phyloP scores from a whole-genome alignment of 495 filamentous ascomycete species.

The Podospora pseudocomata region DNA sequence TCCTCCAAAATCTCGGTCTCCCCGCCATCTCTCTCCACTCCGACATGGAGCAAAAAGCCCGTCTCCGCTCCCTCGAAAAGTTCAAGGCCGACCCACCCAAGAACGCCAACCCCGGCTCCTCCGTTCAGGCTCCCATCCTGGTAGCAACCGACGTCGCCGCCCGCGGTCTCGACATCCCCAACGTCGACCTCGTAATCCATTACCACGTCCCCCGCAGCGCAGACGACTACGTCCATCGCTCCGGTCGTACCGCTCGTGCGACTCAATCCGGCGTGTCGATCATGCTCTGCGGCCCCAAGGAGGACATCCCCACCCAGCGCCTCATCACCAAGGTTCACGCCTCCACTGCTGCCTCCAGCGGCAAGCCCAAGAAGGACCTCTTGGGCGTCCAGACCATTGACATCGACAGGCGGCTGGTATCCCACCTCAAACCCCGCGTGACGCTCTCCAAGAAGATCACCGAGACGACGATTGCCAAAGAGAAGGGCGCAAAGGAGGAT shows the following conservation, averaged over 20 bases:
- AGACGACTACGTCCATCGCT: slow-evolving; percentile 92
- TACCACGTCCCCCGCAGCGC: slow-evolving; percentile 92
- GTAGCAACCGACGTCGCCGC: slow-evolving; percentile 95
- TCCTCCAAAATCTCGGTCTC: slow-evolving; percentile 79
- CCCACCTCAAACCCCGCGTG: slow-evolving; percentile 68
- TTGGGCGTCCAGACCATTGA: slow-evolving; percentile 61
- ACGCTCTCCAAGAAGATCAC: slow-evolving; percentile 77
- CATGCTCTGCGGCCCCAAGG: slow-evolving; percentile 85
- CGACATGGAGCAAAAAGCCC: slow-evolving; percentile 95
- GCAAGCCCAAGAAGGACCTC: slow-evolving; percentile 58
- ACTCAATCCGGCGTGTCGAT: slow-evolving; percentile 72
- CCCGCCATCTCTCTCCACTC: slow-evolving; percentile 80
- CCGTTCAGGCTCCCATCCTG: slow-evolving; percentile 54
- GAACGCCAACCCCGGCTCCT: slow-evolving; percentile 33
- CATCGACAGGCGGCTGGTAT: slow-evolving; percentile 73
- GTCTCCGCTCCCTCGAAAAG: slow-evolving; percentile 83
- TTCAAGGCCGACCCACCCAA: slow-evolving; percentile 56
- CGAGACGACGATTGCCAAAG: slow-evolving; percentile 77
- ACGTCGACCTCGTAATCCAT: slow-evolving; percentile 81
- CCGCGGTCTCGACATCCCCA: slow-evolving; percentile 90
- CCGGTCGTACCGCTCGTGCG: slow-evolving; percentile 89
- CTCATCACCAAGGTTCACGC: slow-evolving; percentile 85
- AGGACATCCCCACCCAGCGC: slow-evolving; percentile 76
- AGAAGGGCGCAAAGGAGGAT: slow-evolving; percentile 77
- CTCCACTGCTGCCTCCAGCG: slow-evolving; percentile 30